Conservation (phyloP, 106 monocot species). For the Agapanthus africanus region DNA sequence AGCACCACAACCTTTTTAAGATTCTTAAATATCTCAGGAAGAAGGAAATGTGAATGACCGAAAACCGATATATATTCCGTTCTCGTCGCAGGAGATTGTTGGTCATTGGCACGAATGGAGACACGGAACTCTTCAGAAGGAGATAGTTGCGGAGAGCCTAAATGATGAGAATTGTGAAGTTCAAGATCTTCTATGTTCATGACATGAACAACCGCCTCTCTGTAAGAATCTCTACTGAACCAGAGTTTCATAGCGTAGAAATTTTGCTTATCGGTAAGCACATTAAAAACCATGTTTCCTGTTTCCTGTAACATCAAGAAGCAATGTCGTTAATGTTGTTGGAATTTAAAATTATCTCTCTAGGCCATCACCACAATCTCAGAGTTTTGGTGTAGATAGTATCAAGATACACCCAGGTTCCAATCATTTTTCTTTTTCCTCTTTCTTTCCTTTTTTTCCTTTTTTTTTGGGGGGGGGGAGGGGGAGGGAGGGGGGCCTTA, state of each 20-base stretch:
- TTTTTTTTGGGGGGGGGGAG: too few relatives aligned
- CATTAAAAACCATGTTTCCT: conserved; percentile 50
- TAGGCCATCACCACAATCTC: too few relatives aligned
- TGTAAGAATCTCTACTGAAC: conserved; percentile 48
- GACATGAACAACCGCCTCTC: conserved; percentile 38
- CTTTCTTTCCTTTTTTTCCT: too few relatives aligned
- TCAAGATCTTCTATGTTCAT: conserved; percentile 52
- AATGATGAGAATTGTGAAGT: conserved; percentile 10
- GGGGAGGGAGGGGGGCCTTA: too few relatives aligned
- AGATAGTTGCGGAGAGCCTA: conserved; percentile 16
- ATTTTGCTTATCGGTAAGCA: conserved; percentile 60
- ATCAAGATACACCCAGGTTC: too few relatives aligned
- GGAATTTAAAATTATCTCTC: too few relatives aligned
- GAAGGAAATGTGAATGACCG: conserved; percentile 42
- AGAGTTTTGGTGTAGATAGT: too few relatives aligned
- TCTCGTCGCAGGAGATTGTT: conserved; percentile 23
- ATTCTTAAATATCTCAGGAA: conserved; percentile 45
- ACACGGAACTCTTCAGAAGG: conserved; percentile 62
- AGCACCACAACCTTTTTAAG: conserved; percentile 44
- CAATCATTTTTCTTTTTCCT: too few relatives aligned
- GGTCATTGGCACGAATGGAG: conserved; percentile 32
- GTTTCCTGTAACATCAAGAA: conserved; percentile 36
- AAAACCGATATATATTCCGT: conserved; percentile 44
- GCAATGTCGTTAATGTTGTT: neutral
- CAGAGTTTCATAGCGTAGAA: conserved; percentile 73